Base-by-base conservation (phyloP, 768 basidiomycete species). In the Xerocomellus amylosporus region DNA sequence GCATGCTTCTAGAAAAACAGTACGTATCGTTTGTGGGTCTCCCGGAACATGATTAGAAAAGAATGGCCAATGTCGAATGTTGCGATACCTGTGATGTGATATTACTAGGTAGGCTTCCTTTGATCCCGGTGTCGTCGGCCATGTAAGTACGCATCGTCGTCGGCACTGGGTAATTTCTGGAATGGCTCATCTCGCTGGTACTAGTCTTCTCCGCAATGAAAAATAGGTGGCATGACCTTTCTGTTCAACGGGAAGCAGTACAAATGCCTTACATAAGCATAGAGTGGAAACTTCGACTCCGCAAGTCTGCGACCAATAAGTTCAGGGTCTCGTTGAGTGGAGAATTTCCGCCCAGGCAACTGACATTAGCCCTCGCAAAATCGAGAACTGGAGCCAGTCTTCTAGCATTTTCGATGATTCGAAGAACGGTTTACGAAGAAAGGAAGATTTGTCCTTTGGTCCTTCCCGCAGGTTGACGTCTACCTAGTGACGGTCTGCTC, bases 361-460 rank as follows among this genome's bases (percentile, higher is more conserved):
- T 66, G 52, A 61, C 58, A 52, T 34, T 56, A 15, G 8, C 47
- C 3, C 48, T 58, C 17, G 37, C 62, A 64, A 61, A 46, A 58
- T 65, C 52, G 63, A 63, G 57, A 31, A 44, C 19, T 43, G 49
- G 42, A 20, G 17, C 31, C 51, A 43, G 53, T 28, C 55, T 66
- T 60, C 58, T 42, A 4, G 40, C 19, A 4, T 36, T 50, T 58
- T 30, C 36, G 48, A 43, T 49, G 52, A 15, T 56, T 60, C 61
- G 61, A 66, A 60, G 49, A 45, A 19, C 44, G n/a, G 49, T 64
- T 49, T 65, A 46, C 56, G 43, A 58, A 55, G 64, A 54, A 66
- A 4, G 56, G 64, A 66, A 64, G 65, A 20, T 2, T n/a, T 31
- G 53, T 47, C 37, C 28, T 38, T 34, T 56, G 50, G 46, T 33